Evolutionary conservation across 202 grass and related monocot species (phyloP), one percentile per base, ranked within the genome.

Genomic region (Zizania palustris): DNA sequence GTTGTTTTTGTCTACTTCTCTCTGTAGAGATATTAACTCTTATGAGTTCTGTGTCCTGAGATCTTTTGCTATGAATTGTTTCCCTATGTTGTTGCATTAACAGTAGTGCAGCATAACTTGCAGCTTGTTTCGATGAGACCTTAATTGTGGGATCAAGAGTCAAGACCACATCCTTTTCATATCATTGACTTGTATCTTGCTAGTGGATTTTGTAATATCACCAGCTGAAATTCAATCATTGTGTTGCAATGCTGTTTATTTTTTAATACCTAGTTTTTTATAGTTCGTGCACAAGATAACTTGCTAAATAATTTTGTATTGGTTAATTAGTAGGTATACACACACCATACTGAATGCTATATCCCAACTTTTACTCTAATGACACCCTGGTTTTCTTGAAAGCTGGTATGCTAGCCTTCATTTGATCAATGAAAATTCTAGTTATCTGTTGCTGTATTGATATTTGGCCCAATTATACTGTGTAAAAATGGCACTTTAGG

Each of bases 21-120:
- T 79, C 65, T 50, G 8, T 79, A 48, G 40, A 46, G 74, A 14
- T 79, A 40, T 9, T 80, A 60, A 18, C 87, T 80, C 10, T 33
- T 55, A 15, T 36, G 8, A 15, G 28, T 73, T 77, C 6, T 55
- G 45, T 73, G 35, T 51, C 33, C 42, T 53, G 56, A 65, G 10
- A 74, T 61, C 5, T 65, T 65, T 63, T 34, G 33, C 22, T 39
- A 40, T 43, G 3, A 36, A 63, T 41, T 71, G 39, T 7, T 65
- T 67, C 35, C 15, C 0, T 9, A 41, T 65, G 13, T 60, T 68
- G 42, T 65, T 71, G 13, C 62, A 18, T 49, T 16, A 12, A 28
- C n/a, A 50, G 61, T 68, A 79, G n/a, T 11, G 11, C 37, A 40
- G 53, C 20, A 60, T 15, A 6, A 34, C 61, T 45, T 78, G 10